These are phyloP conservation scores for Thymus mandschuricus DNA, from an alignment of 257 asterid genomes.

Conservation along the genomic window DNA sequence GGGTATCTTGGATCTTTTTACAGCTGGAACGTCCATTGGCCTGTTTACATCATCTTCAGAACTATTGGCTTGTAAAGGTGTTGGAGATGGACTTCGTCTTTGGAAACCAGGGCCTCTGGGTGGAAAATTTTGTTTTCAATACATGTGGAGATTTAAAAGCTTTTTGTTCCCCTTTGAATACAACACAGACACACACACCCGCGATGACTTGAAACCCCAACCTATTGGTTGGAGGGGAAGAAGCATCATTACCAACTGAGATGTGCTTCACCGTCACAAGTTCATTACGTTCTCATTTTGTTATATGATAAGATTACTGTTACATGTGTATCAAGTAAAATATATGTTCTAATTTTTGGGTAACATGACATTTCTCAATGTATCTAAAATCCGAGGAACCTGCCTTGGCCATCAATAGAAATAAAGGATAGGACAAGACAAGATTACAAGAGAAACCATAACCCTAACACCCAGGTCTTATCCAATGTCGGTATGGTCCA, in stretches of 20 bases:
- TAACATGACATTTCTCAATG: not conserved
- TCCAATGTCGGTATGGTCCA: constrained; percentile 21
- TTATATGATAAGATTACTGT: constrained; percentile 8
- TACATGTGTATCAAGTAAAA: constrained; percentile 8
- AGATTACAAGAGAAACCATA: constrained; percentile 20
- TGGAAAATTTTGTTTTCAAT: constrained; percentile 35
- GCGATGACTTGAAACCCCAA: too few relatives aligned
- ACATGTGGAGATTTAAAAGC: constrained; percentile 44
- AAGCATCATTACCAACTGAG: too few relatives aligned
- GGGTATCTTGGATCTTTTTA: constrained; percentile 77
- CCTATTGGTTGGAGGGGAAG: too few relatives aligned
- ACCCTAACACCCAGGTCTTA: not conserved
- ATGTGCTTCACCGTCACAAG: not conserved
- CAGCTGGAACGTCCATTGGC: constrained; percentile 51
- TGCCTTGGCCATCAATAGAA: constrained; percentile 5
- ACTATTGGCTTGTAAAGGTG: constrained; percentile 36
- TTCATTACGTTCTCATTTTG: constrained; percentile 11
- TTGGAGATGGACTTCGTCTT: constrained; percentile 46
- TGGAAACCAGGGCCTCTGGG: constrained; percentile 50
- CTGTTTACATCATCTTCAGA: constrained; percentile 46
- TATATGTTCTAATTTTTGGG: constrained; percentile 14
- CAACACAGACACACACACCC: too few relatives aligned
- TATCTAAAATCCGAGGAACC: constrained; percentile 16
- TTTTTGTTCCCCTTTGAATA: too few relatives aligned
- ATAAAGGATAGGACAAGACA: constrained; percentile 1